Evolutionary conservation across 2,329 filamentous ascomycete species (phyloP).

Genomic region (Penicillium crustosum): DNA sequence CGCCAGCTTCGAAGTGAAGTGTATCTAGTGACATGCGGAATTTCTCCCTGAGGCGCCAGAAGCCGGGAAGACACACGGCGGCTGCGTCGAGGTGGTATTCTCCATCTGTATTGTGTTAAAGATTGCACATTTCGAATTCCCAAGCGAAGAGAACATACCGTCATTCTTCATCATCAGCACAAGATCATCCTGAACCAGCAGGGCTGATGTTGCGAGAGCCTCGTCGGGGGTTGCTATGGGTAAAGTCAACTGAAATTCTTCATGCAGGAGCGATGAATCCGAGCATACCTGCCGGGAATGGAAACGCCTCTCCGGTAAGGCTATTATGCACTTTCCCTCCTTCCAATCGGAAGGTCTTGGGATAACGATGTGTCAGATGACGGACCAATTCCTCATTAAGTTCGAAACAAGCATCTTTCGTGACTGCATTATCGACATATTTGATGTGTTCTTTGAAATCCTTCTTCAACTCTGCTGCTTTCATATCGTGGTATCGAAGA

Average conservation of each 20-base stretch:
- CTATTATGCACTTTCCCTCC: constrained; percentile 5
- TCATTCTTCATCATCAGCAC: constrained; percentile 2
- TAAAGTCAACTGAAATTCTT: background rate
- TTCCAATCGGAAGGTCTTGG: constrained; percentile 5
- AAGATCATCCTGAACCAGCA: constrained; percentile 1
- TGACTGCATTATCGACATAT: constrained; percentile 16
- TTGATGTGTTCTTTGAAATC: constrained; percentile 14
- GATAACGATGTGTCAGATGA: constrained; percentile 12
- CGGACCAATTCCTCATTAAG: constrained; percentile 8
- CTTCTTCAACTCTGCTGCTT: constrained; percentile 5
- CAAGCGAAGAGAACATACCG: background rate
- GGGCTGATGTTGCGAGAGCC: background rate
- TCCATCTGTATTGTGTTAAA: too few relatives aligned
- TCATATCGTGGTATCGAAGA: constrained; percentile 6
- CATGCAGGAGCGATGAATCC: too few relatives aligned
- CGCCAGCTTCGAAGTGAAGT: too few relatives aligned
- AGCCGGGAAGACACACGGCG: too few relatives aligned
- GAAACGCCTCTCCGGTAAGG: background rate
- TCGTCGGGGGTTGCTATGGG: background rate
- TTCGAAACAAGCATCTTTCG: constrained; percentile 14
- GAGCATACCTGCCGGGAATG: background rate
- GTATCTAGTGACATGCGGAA: too few relatives aligned
- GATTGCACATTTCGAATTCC: too few relatives aligned
- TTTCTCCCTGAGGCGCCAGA: too few relatives aligned
- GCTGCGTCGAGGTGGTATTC: too few relatives aligned